These are phyloP conservation scores for Parasitella parasitica DNA, from an alignment of 371 early-diverging fungal species.

Conservation along the genomic window DNA sequence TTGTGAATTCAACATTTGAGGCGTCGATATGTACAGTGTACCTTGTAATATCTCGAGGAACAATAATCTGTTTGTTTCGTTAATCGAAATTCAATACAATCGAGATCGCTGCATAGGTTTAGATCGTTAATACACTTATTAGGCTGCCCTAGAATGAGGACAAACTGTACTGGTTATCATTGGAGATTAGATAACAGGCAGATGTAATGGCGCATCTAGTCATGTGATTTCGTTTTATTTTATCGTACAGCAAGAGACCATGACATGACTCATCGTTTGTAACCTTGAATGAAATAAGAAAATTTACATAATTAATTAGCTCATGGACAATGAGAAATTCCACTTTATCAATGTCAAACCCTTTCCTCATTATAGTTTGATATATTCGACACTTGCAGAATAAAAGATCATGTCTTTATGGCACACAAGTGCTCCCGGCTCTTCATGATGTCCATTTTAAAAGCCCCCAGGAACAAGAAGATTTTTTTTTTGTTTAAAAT, in stretches of 20 bases:
- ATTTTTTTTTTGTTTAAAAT: neutral
- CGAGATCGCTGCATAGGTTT: too few species aligned
- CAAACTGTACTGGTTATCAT: neutral
- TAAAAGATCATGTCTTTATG: too few species aligned
- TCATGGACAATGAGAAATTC: too few species aligned
- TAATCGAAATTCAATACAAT: neutral
- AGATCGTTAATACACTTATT: neutral
- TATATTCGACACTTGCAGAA: too few species aligned
- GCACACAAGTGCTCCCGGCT: too few species aligned
- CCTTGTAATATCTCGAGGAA: too few species aligned
- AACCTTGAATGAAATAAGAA: neutral
- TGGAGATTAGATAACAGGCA: neutral
- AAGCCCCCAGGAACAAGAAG: constrained; percentile 15
- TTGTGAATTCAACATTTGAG: neutral
- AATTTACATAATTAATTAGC: neutral
- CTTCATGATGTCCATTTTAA: neutral
- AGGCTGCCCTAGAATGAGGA: too few species aligned
- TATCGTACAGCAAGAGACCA: neutral
- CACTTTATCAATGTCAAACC: too few species aligned
- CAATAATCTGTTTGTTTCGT: neutral
- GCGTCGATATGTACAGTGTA: too few species aligned
- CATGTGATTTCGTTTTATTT: neutral
- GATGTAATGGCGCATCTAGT: neutral
- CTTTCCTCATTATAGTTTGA: too few species aligned
- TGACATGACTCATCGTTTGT: constrained; percentile 1